A percentile compares a stretch with the other conserved stretches of the same genome.
Evolutionary conservation across 176 grass and related monocot species (phyloP).

Genomic region (Alloteropsis semialata): DNA sequence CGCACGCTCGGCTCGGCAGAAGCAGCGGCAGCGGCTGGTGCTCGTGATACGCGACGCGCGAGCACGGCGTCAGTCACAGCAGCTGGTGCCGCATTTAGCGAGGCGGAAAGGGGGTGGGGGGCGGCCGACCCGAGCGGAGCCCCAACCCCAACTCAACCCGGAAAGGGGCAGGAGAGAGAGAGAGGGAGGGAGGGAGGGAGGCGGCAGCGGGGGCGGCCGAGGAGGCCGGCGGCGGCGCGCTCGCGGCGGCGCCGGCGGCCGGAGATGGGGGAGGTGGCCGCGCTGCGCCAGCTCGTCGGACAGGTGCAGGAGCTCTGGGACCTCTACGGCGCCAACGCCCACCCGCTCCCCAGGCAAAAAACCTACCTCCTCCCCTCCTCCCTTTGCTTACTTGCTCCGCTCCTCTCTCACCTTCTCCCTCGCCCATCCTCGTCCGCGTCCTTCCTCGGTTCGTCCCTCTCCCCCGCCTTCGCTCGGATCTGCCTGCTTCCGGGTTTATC

Average conservation of each 20-base stretch:
- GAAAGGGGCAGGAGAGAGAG: neutral
- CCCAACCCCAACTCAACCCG: neutral
- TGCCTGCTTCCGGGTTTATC: neutral
- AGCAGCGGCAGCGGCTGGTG: too few species aligned
- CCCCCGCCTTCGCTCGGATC: conserved; percentile 14
- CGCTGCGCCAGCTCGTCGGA: conserved; percentile 86
- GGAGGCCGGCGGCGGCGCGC: neutral
- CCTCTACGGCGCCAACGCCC: conserved; percentile 75
- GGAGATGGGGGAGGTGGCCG: conserved; percentile 66
- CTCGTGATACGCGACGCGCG: neutral
- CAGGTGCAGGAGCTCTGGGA: conserved; percentile 93
- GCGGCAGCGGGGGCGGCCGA: neutral
- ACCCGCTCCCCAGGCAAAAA: conserved; percentile 47
- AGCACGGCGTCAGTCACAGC: neutral
- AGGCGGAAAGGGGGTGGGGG: neutral
- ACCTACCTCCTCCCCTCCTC: neutral
- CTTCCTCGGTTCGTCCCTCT: neutral
- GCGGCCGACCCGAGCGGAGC: neutral
- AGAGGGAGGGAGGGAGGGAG: neutral
- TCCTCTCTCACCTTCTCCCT: neutral
- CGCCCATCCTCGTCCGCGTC: too few species aligned
- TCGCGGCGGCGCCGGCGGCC: conserved; percentile 20
- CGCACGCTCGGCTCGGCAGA: neutral
- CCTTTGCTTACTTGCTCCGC: neutral
- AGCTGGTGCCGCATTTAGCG: neutral